phyloP scores from a whole-genome alignment of 2,329 filamentous ascomycete species.

The Colletotrichum orchidophilum region DNA sequence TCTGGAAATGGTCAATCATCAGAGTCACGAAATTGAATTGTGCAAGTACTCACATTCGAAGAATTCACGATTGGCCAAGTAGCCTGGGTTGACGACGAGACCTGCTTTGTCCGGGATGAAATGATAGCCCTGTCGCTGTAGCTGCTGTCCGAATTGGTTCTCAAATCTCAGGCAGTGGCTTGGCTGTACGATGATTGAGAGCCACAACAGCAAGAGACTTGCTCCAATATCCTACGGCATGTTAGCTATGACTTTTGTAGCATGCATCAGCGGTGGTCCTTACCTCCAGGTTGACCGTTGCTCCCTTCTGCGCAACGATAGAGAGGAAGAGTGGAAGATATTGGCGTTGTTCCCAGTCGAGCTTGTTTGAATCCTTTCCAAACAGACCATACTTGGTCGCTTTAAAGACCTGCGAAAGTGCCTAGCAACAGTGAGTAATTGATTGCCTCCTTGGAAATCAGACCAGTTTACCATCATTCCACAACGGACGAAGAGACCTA shows the following conservation, averaged over 20 bases:
- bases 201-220: constrained; percentile 62
- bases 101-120: constrained; percentile 55
- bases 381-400: constrained; percentile 61
- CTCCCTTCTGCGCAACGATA: constrained; percentile 54
- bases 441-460: constrained; percentile 10
- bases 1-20: constrained; percentile 36
- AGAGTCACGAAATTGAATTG: not conserved
- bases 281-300: constrained; percentile 56
- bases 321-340: constrained; percentile 62
- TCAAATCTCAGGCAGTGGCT: constrained; percentile 56
- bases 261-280: constrained; percentile 19
- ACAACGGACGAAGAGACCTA: constrained; percentile 54
- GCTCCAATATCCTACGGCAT: constrained; percentile 48
- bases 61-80: constrained; percentile 57
- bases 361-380: constrained; percentile 48
- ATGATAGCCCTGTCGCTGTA: constrained; percentile 51
- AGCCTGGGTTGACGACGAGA: constrained; percentile 52
- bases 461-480: constrained; percentile 49
- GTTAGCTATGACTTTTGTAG: constrained; percentile 10
- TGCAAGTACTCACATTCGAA: constrained; percentile 53
- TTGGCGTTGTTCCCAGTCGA: constrained; percentile 52
- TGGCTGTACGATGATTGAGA: constrained; percentile 62
- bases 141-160: constrained; percentile 56
- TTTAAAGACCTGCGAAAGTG: constrained; percentile 56
- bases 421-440: constrained; percentile 41